Evolutionary conservation across 495 filamentous ascomycete genomes (phyloP), one percentile per base, ranked within the genome.

Genomic region (Aspergillus coremiiformis): DNA sequence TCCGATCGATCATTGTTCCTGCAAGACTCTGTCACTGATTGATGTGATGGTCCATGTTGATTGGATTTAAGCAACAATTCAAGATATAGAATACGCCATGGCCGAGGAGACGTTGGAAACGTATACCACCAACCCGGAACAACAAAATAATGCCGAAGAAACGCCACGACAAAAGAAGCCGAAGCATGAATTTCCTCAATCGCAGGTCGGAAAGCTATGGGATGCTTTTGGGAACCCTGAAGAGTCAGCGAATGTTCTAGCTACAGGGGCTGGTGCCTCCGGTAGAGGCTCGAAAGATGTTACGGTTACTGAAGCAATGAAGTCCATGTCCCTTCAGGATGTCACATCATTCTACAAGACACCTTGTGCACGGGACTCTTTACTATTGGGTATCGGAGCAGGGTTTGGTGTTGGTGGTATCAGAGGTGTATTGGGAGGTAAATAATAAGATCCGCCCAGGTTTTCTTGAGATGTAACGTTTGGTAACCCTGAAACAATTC

Each of bases 351-450:
- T 95, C 51, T 83, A 91, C 67, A 84, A 85, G 61, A 75, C 81
- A 54, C 93, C 92, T 17, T 96, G 93, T 68, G 84, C 86, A 4
- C 81, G 92, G 23, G 84, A 93, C 58, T 82, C 87, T 14, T 69
- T 95, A 50, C 69, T 97, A 61, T 82, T 84, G 1, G 93, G 90
- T 21, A 93, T 97, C 58, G 84, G 80, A 2, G 76, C 78, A 5
- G 91, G 88, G 9, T 84, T 89, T 53, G 86, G 73, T 19, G 63
- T 88, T 26, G 90, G 91, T 39, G 84, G 81, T 32, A 52, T 88
- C 35, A 77, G 85, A 37, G 85, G 79, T 63, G 65, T 96, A 11
- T 68, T 87, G 44, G 84, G 90, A 70, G 84, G 90, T 93, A 77
- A 49, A 73, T 17, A 14, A 15, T 26, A 9, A 4, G 4, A 33